Conservation (phyloP, 441 rosid species). For the Eruca vesicaria region DNA sequence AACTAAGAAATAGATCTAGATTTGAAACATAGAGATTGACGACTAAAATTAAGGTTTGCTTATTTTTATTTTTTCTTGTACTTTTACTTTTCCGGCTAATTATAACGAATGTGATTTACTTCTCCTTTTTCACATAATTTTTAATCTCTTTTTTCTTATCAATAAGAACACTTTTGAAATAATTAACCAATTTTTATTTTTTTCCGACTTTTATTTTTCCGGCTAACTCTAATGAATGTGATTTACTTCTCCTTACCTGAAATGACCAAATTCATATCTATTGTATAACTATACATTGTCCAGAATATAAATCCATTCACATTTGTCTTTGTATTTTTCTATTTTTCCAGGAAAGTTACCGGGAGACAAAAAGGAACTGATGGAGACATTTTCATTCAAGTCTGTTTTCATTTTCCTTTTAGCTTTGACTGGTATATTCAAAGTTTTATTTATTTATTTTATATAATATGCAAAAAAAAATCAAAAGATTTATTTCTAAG, state of each 20-base stretch:
- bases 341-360: not conserved
- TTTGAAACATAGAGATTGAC: not conserved
- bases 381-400: not conserved
- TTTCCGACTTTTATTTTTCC: too few species aligned
- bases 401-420: not conserved
- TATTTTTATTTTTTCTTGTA: too few species aligned
- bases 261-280: too few species aligned
- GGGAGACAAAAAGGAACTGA: not conserved
- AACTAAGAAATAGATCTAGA: not conserved
- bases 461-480: not conserved
- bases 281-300: not conserved
- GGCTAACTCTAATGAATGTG: too few species aligned
- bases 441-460: not conserved
- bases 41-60: not conserved
- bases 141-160: too few species aligned
- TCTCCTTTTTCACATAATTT: too few species aligned
- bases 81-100: not conserved
- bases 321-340: not conserved
- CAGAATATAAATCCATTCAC: not conserved
- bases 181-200: too few species aligned
- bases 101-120: not conserved
- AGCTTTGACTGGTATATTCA: conserved; percentile 12
- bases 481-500: not conserved
- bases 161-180: too few species aligned
- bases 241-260: too few species aligned